Base-by-base conservation (phyloP, 139 green algal genomes). In the Coelastrella sp. region DNA sequence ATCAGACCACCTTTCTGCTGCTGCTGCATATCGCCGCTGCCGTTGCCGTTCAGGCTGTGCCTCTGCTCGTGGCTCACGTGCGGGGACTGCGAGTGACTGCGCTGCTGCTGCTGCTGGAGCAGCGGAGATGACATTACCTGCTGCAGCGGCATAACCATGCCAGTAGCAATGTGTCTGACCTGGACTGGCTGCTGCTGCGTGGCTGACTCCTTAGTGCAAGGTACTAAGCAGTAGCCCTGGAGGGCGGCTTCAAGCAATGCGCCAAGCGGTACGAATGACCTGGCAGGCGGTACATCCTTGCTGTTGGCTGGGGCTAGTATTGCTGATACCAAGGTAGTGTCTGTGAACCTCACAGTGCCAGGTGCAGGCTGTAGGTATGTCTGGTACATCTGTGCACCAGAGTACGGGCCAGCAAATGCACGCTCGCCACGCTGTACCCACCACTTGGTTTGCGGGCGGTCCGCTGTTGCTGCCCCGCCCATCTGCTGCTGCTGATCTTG, bases 351-450 rank as follows among this genome's bases (percentile, higher is more conserved):
- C 66, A 80, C n/a, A 3, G 23, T 16, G 1, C 80, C 80, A 7
- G 82, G 81, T 5, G 19, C 80, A 17, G 83, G 58, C 74, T 90
- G 86, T 22, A 77, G 58, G 47, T 90, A 90, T 0, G 19, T 56
- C 75, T 90, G 86, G 14, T 84, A 83, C 86, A 90, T 84, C 74
- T 84, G 74, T 0, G 22, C 17, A 56, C 86, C 86, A 4, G 54
- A 79, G 86, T 74, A 90, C 16, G 86, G 86, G 17, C 86, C 86
- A 4, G 59, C 68, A 17, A 74, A 84, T 10, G 75, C 73, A n/a
- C 23, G 58, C 74, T 90, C 75, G 5, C 75, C 65, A 23, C 86
- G 86, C 75, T 84, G 75, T 20, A 90, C 75, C 86, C 86, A 90
- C 86, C 86, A 90, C 14, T 57, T 60, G 1, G 23, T 60, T 19